Evolutionary conservation across 2,329 filamentous ascomycete genomes (phyloP).

Genomic region (Fusarium beomiforme): DNA sequence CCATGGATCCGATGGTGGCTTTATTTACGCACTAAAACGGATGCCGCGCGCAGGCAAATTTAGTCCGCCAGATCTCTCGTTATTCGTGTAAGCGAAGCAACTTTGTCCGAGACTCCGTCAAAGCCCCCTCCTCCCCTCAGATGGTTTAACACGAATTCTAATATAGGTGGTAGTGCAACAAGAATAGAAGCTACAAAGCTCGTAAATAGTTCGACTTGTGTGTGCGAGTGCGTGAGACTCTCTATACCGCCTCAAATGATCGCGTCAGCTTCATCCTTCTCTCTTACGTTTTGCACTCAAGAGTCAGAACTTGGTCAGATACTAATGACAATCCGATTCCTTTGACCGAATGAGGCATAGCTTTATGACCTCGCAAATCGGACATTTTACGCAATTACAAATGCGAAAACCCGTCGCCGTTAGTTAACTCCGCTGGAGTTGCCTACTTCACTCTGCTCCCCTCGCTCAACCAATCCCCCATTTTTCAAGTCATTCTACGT

Average conservation of each 20-base stretch:
- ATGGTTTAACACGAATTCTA: not conserved
- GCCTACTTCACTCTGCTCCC: conserved; percentile 9
- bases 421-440: conserved; percentile 33
- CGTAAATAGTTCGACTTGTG: not conserved
- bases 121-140: not conserved
- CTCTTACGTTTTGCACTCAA: conserved; percentile 7
- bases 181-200: conserved; percentile 1
- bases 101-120: conserved; percentile 13
- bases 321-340: conserved; percentile 14
- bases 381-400: conserved; percentile 36
- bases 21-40: conserved; percentile 28
- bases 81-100: conserved; percentile 32
- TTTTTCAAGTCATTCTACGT: conserved; percentile 10
- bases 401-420: conserved; percentile 37
- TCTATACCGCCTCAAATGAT: not conserved
- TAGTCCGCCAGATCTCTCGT: conserved; percentile 24
- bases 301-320: conserved; percentile 25
- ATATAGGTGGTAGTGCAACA: conserved; percentile 9
- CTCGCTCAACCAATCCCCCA: conserved; percentile 21
- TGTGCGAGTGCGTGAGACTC: conserved; percentile 7
- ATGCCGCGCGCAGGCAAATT: conserved; percentile 2
- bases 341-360: conserved; percentile 22
- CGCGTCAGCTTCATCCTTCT: conserved; percentile 20
- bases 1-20: conserved; percentile 13
- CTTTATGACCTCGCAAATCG: conserved; percentile 31